Evolutionary conservation across 352 stramenopile genomes (phyloP), one percentile per base, ranked within the genome.

Genomic region (Blastocystis sp.): DNA sequence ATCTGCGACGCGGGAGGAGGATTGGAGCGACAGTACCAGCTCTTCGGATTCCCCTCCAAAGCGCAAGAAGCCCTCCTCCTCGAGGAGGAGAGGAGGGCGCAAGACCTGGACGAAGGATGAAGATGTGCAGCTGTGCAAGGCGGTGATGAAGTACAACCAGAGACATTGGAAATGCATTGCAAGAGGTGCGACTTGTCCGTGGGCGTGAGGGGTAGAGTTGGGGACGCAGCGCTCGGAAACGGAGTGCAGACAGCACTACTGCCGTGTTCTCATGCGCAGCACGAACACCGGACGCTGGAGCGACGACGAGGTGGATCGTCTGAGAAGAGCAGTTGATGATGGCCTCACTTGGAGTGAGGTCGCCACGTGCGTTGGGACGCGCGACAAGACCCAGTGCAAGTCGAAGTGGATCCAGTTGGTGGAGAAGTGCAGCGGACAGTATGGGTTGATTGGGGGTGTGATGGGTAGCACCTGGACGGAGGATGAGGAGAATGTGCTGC

Each of bases 171-270:
- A 76, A 57, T 45, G 4, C 2, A 57, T 76, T 59, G 48, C 66
- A 21, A 9, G 6, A 9, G 66, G 66, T 76, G 52, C 1, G 7
- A n/a, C n/a, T 59, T 57, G 11, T 4, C 7, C 14, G 9, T 34
- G 7, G 7, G 1, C 11, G 2, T 34, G 9, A 21, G 28, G 6
- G 17, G 0, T 76, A 76, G 66, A 76, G 52, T 57, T 76, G 52
- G 42, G 34, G 28, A 76, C 66, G 6, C n/a, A 76, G n/a, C 66
- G 66, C 4, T 76, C 66, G 2, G 66, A 76, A 24, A 48, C n/a
- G 10, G 66, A 76, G 38, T 76, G 66, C 52, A 2, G 66, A 28
- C 66, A 76, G 38, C 66, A 76, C 54, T 76, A 76, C 14, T 76
- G 66, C 54, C 66, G 66, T 48, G 66, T 76, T 57, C 38, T 76